Percentiles rank a stretch among this genome's conserved stretches.
Conservation (phyloP, 139 green algal species). For the Ostreobium quekettii region DNA sequence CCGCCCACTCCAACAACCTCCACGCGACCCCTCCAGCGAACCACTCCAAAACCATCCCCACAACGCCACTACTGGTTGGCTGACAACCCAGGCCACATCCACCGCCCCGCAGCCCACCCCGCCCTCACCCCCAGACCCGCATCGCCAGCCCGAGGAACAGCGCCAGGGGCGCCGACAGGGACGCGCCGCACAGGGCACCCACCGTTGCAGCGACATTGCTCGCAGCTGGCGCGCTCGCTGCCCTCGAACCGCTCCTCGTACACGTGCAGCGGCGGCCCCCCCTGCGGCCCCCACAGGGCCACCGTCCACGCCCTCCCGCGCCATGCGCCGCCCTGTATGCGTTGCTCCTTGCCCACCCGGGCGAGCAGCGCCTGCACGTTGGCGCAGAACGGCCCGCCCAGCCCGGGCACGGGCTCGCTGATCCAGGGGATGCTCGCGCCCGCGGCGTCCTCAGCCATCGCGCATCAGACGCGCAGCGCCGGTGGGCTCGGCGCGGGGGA, state of each 20-base stretch:
- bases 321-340: too few relatives aligned
- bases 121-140: not conserved
- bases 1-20: too few relatives aligned
- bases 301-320: slow-evolving; percentile 10
- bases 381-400: too few relatives aligned
- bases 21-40: too few relatives aligned
- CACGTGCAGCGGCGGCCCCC: slow-evolving; percentile 33
- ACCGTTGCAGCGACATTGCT: slow-evolving; percentile 82
- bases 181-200: not conserved
- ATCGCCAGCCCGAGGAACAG: not conserved
- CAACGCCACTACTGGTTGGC: not conserved
- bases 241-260: slow-evolving; percentile 46
- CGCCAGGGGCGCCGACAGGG: not conserved
- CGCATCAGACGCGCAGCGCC: too few relatives aligned
- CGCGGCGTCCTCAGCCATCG: too few relatives aligned
- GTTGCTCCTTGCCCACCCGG: too few relatives aligned
- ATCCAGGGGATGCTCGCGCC: too few relatives aligned
- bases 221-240: slow-evolving; percentile 42
- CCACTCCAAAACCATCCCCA: too few relatives aligned
- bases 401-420: too few relatives aligned
- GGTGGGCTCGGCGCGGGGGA: too few relatives aligned
- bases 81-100: not conserved
- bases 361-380: too few relatives aligned
- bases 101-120: not conserved
- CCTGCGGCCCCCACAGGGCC: not conserved